Percentiles rank a stretch among this genome's conserved stretches.
These are phyloP conservation scores for Taphrina wiesneri DNA, from an alignment of 1,139 yeast species.

Conservation along the genomic window DNA sequence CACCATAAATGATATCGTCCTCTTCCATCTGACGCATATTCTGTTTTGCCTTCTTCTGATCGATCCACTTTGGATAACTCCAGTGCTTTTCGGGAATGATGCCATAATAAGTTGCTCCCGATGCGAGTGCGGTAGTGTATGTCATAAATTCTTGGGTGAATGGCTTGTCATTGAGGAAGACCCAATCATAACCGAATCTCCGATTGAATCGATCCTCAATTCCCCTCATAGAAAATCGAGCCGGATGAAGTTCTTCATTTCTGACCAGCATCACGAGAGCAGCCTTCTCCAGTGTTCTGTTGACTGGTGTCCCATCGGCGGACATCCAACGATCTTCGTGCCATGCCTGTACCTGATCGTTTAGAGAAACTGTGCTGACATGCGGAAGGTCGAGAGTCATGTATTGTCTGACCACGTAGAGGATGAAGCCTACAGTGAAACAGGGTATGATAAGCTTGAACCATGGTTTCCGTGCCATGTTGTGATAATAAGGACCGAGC, in stretches of 20 bases:
- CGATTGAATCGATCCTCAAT: constrained; percentile 73
- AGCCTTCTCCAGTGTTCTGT: constrained; percentile 50
- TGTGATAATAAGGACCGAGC: too few relatives aligned
- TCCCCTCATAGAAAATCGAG: constrained; percentile 61
- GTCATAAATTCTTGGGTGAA: constrained; percentile 55
- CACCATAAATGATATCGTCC: constrained; percentile 62
- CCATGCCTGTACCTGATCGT: constrained; percentile 6
- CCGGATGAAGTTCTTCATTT: constrained; percentile 62
- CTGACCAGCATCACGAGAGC: constrained; percentile 74
- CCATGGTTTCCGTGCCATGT: constrained; percentile 7
- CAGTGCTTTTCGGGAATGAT: constrained; percentile 65
- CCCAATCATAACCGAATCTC: constrained; percentile 70
- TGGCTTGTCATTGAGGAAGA: constrained; percentile 68
- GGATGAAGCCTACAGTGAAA: not conserved
- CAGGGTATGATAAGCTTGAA: not conserved
- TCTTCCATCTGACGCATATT: constrained; percentile 53
- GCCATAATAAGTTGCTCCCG: constrained; percentile 68
- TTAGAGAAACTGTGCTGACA: not conserved
- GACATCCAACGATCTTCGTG: constrained; percentile 8
- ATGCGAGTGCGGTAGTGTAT: constrained; percentile 51
- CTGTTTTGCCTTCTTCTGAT: constrained; percentile 57
- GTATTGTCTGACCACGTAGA: not conserved
- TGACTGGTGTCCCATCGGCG: not conserved
- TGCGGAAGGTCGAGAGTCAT: not conserved
- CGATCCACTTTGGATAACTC: constrained; percentile 71